These are phyloP conservation scores for Triticum urartu DNA, from an alignment of 176 grass and related monocot species.

Conservation along the genomic window DNA sequence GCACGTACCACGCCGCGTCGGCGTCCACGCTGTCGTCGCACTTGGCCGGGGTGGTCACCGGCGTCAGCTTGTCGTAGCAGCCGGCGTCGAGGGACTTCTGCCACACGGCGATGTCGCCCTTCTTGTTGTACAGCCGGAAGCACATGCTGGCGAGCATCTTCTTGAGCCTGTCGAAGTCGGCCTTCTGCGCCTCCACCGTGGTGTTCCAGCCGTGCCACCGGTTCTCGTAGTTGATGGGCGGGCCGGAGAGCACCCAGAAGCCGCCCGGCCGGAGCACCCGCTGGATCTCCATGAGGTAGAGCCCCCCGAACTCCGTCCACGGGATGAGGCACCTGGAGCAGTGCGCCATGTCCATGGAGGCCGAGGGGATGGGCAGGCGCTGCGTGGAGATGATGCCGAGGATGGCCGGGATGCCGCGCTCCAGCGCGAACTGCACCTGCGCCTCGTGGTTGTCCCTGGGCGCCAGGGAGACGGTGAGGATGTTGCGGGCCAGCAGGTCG, in stretches of 20 bases:
- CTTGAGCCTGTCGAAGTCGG: constrained; percentile 65
- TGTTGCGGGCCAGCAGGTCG: constrained; percentile 69
- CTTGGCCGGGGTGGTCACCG: constrained; percentile 56
- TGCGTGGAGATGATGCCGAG: constrained; percentile 93
- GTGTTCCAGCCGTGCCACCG: constrained; percentile 98
- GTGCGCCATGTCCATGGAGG: constrained; percentile 88
- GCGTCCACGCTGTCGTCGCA: constrained; percentile 90
- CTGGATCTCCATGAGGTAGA: constrained; percentile 85
- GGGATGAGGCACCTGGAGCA: constrained; percentile 91
- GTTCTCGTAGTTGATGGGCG: constrained; percentile 95
- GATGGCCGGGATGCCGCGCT: constrained; percentile 94
- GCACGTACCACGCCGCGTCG: constrained; percentile 87
- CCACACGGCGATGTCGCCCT: constrained; percentile 95
- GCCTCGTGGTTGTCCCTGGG: constrained; percentile 97
- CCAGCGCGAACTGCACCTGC: constrained; percentile 98
- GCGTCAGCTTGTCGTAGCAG: constrained; percentile 80
- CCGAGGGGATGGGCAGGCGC: constrained; percentile 76
- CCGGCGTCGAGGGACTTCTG: constrained; percentile 56
- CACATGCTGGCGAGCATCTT: constrained; percentile 76
- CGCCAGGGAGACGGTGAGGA: constrained; percentile 81
- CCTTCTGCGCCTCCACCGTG: constrained; percentile 75
- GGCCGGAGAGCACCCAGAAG: constrained; percentile 90
- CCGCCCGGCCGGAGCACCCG: constrained; percentile 84
- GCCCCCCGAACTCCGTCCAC: constrained; percentile 85
- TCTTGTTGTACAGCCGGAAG: constrained; percentile 80